A percentile compares a stretch with the other conserved stretches of the same genome.
phyloP scores from a whole-genome alignment of 2,329 filamentous ascomycete genomes.

The Xylaria sp. region DNA sequence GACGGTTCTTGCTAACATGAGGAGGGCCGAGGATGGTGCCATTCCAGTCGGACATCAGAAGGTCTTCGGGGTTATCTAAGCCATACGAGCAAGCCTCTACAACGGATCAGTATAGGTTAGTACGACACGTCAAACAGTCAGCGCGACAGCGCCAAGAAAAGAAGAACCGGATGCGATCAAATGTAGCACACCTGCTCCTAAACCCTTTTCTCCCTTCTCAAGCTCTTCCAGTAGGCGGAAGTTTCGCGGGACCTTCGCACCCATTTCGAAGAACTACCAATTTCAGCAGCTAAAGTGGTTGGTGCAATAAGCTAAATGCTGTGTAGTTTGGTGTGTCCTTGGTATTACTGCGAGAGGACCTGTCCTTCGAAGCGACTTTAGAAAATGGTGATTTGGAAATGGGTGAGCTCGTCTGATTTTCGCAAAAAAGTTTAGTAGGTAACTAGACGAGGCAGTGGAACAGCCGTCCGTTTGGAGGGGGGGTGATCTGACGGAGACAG shows the following conservation, averaged over 20 bases:
- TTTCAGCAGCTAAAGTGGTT: background rate
- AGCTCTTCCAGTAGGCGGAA: slow-evolving; percentile 97
- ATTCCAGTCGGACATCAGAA: slow-evolving; percentile 98
- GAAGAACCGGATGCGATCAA: background rate
- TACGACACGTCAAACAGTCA: background rate
- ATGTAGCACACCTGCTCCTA: slow-evolving; percentile 77
- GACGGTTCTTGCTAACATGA: slow-evolving; percentile 72
- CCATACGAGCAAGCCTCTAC: slow-evolving; percentile 97
- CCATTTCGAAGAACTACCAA: slow-evolving; percentile 40
- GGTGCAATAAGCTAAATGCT: background rate
- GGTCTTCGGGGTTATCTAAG: slow-evolving; percentile 90
- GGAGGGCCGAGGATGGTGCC: slow-evolving; percentile 96
- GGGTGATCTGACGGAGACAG: slow-evolving; percentile 21
- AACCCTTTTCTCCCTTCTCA: slow-evolving; percentile 98
- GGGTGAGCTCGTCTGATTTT: background rate
- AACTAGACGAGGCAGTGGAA: background rate
- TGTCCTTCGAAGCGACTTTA: background rate
- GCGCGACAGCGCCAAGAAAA: slow-evolving; percentile 6
- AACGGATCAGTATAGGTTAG: background rate
- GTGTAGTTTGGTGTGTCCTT: background rate
- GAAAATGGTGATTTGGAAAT: background rate
- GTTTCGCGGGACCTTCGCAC: slow-evolving; percentile 88
- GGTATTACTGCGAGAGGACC: background rate
- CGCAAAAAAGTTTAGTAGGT: background rate
- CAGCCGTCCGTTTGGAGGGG: slow-evolving; percentile 8